A percentile compares a stretch with the other conserved stretches of the same genome.
phyloP scores from a whole-genome alignment of 1,139 yeast species.

The Blastobotrys serpentis region DNA sequence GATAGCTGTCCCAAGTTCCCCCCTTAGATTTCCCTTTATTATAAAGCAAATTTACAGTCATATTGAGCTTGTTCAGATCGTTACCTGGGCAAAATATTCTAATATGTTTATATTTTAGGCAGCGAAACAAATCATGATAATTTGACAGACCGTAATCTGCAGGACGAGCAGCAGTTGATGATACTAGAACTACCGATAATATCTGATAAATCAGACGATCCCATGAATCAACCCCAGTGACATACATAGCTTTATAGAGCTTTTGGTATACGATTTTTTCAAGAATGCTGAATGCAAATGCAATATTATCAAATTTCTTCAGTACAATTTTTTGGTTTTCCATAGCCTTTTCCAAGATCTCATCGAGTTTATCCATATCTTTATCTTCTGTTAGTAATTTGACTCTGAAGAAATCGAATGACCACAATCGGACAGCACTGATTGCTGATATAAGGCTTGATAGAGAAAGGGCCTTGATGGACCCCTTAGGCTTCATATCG shows the following conservation, averaged over 20 bases:
- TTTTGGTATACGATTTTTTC: neutral
- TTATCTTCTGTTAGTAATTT: neutral
- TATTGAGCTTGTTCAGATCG: neutral
- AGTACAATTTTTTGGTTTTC: neutral
- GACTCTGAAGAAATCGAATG: neutral
- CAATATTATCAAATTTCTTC: neutral
- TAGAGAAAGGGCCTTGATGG: neutral
- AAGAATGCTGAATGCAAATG: neutral
- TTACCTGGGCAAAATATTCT: no score
- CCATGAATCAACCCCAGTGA: neutral
- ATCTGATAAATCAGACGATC: neutral
- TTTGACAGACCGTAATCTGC: neutral
- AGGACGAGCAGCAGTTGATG: neutral
- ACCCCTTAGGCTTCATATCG: neutral
- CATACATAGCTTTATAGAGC: neutral
- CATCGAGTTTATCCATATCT: neutral
- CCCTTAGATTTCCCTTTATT: neutral
- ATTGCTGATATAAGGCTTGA: neutral
- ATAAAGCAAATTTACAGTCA: neutral
- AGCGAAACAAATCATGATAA: neutral
- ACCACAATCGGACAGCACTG: neutral
- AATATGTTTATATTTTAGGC: neutral
- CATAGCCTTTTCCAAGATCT: constrained; percentile 2
- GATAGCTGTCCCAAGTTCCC: neutral
- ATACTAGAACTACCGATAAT: neutral